Evolutionary conservation across 2,329 filamentous ascomycete genomes (phyloP).

Genomic region (Cryphonectria nitschkei): DNA sequence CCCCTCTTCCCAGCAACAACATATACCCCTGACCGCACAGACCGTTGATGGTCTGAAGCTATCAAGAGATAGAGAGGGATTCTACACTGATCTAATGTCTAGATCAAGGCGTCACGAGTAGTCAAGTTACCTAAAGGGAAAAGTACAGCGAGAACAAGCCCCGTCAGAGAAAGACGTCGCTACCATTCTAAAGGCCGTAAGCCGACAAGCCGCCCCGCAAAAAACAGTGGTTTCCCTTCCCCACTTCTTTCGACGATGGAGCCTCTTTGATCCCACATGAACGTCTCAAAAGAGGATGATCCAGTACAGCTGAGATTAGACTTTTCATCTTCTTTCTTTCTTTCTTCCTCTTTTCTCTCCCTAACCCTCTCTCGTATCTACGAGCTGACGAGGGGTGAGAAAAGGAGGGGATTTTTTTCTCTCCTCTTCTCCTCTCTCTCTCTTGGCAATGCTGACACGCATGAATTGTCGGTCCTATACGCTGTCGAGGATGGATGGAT

Average conservation of each 20-base stretch:
- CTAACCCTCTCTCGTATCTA: background rate
- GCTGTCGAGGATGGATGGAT: background rate
- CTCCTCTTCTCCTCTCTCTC: background rate
- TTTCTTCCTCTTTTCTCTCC: background rate
- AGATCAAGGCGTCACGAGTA: background rate
- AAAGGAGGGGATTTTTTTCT: background rate
- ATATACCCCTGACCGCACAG: background rate
- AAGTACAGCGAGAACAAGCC: too few species aligned
- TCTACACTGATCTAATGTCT: background rate
- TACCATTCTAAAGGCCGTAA: background rate
- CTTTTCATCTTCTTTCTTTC: background rate
- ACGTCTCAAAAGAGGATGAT: background rate
- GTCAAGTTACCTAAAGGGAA: background rate
- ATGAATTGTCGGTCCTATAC: background rate
- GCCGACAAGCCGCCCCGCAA: background rate
- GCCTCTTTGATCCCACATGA: background rate
- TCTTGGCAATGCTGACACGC: slow-evolving; percentile 5
- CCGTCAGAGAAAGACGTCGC: background rate
- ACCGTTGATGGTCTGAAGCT: background rate
- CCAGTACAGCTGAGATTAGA: background rate
- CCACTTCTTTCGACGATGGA: background rate
- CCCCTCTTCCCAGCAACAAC: background rate
- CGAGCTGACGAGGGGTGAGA: background rate
- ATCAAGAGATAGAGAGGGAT: background rate
- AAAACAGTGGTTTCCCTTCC: background rate